Conservation (phyloP, 768 basidiomycete genomes). For the Suillus subaureus region DNA sequence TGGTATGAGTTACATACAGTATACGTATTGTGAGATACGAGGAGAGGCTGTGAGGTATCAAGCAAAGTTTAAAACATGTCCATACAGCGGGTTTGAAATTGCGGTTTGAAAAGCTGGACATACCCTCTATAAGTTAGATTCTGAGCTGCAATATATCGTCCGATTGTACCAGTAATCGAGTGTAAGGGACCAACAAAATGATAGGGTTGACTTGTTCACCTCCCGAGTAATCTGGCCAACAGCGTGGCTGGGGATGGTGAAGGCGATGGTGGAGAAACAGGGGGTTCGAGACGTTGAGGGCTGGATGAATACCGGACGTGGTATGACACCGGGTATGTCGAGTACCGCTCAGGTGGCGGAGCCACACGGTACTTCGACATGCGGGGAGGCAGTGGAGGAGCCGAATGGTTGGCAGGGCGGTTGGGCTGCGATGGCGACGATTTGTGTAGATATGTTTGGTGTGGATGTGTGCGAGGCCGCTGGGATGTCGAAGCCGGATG, state of each 20-base stretch:
- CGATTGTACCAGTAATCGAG: not conserved
- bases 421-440: constrained; percentile 47
- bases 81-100: not conserved
- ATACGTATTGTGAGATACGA: not conserved
- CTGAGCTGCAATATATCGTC: not conserved
- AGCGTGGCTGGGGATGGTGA: constrained; percentile 17
- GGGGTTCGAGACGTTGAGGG: not conserved
- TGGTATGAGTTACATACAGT: not conserved
- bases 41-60: not conserved
- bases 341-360: constrained; percentile 16
- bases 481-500: constrained; percentile 18
- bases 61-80: not conserved
- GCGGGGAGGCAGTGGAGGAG: constrained; percentile 32
- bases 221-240: constrained; percentile 26
- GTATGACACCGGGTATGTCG: constrained; percentile 14
- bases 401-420: constrained; percentile 42
- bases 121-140: not conserved
- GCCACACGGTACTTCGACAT: not conserved
- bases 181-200: not conserved
- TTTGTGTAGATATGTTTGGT: constrained; percentile 38
- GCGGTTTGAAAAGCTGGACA: not conserved
- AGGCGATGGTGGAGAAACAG: not conserved
- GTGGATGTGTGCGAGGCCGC: constrained; percentile 29
- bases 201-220: constrained; percentile 1
- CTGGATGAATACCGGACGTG: constrained; percentile 6